phyloP scores from a whole-genome alignment of 2,329 filamentous ascomycete species.

The Ophiostoma tasmaniense region DNA sequence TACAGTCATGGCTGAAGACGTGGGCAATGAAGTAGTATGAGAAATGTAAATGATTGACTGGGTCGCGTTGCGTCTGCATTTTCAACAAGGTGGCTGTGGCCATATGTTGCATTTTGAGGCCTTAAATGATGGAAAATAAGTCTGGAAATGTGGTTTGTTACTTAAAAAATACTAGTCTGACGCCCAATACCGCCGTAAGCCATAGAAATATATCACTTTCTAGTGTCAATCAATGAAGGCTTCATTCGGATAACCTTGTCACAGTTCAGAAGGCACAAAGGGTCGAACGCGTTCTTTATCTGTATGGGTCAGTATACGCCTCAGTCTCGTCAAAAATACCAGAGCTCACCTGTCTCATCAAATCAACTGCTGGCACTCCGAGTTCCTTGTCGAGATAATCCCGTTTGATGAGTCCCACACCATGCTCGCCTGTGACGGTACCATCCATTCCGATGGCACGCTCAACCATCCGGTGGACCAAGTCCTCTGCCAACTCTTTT shows the following conservation, averaged over 20 bases:
- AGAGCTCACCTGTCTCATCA: constrained; percentile 58
- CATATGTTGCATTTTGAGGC: neutral
- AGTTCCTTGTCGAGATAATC: constrained; percentile 75
- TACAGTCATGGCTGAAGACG: constrained; percentile 14
- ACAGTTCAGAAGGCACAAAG: constrained; percentile 59
- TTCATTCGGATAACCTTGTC: constrained; percentile 61
- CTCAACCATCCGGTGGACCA: constrained; percentile 81
- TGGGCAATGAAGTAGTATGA: constrained; percentile 15
- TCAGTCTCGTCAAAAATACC: neutral
- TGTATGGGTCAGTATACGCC: neutral
- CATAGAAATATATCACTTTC: too few species aligned
- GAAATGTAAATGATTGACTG: neutral
- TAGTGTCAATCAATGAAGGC: constrained; percentile 14
- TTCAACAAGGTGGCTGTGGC: neutral
- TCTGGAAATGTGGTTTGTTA: neutral
- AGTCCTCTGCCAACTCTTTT: constrained; percentile 54
- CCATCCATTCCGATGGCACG: constrained; percentile 76
- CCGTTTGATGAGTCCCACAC: constrained; percentile 74
- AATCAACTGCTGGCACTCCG: constrained; percentile 63
- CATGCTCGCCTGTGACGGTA: constrained; percentile 79
- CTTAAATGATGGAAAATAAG: neutral
- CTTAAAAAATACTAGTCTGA: neutral
- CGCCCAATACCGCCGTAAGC: too few species aligned
- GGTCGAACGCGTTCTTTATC: constrained; percentile 73
- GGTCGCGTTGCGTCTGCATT: neutral